These are phyloP conservation scores for Colletotrichum falcatum DNA, from an alignment of 2,329 filamentous ascomycete species.

Conservation along the genomic window DNA sequence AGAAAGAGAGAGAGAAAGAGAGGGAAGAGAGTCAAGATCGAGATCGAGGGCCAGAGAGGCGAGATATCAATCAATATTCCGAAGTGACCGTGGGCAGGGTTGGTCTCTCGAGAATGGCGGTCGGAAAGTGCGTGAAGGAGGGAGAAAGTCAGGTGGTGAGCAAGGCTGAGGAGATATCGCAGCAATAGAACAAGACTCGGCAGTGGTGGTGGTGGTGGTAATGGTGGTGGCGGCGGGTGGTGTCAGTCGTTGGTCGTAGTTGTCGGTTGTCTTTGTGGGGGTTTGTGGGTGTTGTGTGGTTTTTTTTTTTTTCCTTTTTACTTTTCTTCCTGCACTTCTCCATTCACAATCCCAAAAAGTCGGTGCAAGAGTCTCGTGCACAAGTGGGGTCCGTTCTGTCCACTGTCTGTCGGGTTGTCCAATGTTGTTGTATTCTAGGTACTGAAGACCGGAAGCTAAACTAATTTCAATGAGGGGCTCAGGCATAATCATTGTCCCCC, in stretches of 20 bases:
- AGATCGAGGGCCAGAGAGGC: not conserved
- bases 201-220: not conserved
- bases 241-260: slow-evolving; percentile 44
- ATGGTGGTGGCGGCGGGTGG: slow-evolving; percentile 50
- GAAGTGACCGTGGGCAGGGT: slow-evolving; percentile 13
- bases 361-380: slow-evolving; percentile 52
- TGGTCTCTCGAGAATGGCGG: not conserved
- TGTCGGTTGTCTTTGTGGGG: slow-evolving; percentile 13
- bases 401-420: slow-evolving; percentile 12
- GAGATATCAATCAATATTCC: not conserved
- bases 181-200: slow-evolving; percentile 14
- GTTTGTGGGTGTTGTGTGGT: slow-evolving; percentile 20
- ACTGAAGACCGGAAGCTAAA: slow-evolving; percentile 18
- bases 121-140: not conserved
- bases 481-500: not conserved
- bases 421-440: slow-evolving; percentile 2
- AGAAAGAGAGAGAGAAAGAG: slow-evolving; percentile 26
- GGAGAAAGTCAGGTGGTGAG: slow-evolving; percentile 7
- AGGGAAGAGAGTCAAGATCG: slow-evolving; percentile 29
- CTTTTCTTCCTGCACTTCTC: slow-evolving; percentile 11
- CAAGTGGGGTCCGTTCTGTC: slow-evolving; percentile 49
- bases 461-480: slow-evolving; percentile 34
- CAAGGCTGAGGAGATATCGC: slow-evolving; percentile 41
- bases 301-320: slow-evolving; percentile 23
- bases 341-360: slow-evolving; percentile 52